Evolutionary conservation across 768 basidiomycete species (phyloP).

Genomic region (Amanita subjunquillea): DNA sequence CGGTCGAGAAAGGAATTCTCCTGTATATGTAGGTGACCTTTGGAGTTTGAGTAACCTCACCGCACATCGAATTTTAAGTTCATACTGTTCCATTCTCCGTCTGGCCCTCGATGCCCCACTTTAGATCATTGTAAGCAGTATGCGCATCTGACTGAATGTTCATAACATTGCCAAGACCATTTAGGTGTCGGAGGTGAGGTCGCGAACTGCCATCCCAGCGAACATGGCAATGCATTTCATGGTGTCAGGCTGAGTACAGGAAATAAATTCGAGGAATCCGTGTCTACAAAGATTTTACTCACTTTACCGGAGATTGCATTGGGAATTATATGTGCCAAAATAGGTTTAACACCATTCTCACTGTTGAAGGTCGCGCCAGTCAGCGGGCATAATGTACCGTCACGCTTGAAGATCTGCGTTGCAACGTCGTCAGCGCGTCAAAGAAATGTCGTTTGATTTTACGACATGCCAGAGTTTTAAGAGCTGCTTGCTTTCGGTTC

Average conservation of each 20-base stretch:
- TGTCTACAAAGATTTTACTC: neutral
- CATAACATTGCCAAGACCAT: constrained; percentile 6
- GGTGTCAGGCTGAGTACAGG: constrained; percentile 2
- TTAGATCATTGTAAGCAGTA: constrained; percentile 2
- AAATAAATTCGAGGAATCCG: neutral
- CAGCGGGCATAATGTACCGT: neutral
- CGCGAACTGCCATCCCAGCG: constrained; percentile 1
- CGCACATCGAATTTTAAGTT: neutral
- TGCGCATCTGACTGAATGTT: constrained; percentile 4
- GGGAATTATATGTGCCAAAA: constrained; percentile 8
- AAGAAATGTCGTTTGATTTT: too few relatives aligned
- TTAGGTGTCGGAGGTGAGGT: constrained; percentile 2
- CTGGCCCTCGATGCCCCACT: constrained; percentile 8
- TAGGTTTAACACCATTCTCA: neutral
- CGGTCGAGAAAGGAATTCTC: neutral
- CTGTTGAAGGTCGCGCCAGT: neutral
- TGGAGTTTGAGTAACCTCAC: neutral
- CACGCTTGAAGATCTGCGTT: too few relatives aligned
- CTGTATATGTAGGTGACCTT: constrained; percentile 8
- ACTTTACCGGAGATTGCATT: constrained; percentile 2
- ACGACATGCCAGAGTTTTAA: neutral
- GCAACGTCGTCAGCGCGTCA: too few relatives aligned
- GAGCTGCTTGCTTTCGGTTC: neutral
- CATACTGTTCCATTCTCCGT: constrained; percentile 4
- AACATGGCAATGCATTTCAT: constrained; percentile 6